A percentile compares a stretch with the other conserved stretches of the same genome.
Conservation (phyloP, 1,284 basidiomycete genomes). For the Moniliophthora roreri region DNA sequence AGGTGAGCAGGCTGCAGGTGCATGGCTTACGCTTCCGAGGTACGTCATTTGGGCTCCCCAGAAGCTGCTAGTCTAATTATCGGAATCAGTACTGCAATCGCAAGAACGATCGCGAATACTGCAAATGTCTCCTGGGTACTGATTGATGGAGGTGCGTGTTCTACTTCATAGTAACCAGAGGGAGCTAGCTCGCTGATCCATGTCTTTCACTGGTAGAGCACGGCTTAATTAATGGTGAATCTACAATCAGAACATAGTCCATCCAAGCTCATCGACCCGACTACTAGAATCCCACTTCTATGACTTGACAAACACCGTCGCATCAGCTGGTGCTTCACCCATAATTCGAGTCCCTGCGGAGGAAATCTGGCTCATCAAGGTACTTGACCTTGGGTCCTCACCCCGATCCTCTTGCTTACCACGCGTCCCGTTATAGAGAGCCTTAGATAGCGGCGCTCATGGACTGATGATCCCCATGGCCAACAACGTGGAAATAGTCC, state of each 20-base stretch:
- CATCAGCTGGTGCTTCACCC: conserved; percentile 25
- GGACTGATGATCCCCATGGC: conserved; percentile 32
- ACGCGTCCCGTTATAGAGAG: conserved; percentile 17
- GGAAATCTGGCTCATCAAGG: conserved; percentile 29
- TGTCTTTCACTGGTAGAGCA: too few species aligned
- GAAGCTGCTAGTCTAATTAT: background rate
- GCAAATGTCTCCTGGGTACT: conserved; percentile 25
- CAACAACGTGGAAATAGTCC: conserved; percentile 25
- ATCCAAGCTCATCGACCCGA: background rate
- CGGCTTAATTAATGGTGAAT: conserved; percentile 24
- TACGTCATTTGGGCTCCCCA: conserved; percentile 3
- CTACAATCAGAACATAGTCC: background rate
- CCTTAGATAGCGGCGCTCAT: conserved; percentile 30
- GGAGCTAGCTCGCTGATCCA: too few species aligned
- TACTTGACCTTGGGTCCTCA: background rate
- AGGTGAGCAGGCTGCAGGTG: conserved; percentile 23
- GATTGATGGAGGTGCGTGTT: conserved; percentile 23
- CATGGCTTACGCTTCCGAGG: conserved; percentile 27
- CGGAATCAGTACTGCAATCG: conserved; percentile 22
- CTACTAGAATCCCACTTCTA: conserved; percentile 23
- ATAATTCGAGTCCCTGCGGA: conserved; percentile 26
- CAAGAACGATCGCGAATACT: conserved; percentile 23
- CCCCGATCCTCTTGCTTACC: background rate
- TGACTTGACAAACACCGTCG: conserved; percentile 23
- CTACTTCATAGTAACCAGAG: too few species aligned